Percentiles rank a stretch among this genome's conserved stretches.
Evolutionary conservation across 306 rosid genomes (phyloP).

Genomic region (Rosa chinensis): DNA sequence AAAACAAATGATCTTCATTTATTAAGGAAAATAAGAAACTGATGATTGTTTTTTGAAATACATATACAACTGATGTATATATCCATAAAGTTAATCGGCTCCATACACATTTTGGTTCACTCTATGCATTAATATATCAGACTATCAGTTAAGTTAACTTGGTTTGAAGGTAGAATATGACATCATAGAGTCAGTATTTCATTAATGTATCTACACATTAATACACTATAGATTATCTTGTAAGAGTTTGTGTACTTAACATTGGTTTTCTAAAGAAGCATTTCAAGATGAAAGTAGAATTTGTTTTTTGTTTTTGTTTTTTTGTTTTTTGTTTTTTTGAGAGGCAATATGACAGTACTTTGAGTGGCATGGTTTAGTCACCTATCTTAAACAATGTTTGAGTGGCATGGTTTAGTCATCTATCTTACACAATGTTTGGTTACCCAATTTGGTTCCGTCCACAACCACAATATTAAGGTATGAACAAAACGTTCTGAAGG

Average conservation of each 20-base stretch:
- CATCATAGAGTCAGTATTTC: no score
- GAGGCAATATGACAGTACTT: neutral
- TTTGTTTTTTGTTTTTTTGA: no score
- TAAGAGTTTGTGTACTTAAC: no score
- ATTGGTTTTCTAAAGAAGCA: neutral
- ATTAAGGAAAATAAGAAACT: no score
- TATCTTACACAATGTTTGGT: neutral
- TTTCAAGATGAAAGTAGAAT: neutral
- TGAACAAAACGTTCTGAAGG: constrained; percentile 44
- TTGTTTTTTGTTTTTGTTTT: no score
- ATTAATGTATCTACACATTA: no score
- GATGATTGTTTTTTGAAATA: no score
- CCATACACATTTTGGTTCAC: no score
- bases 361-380: constrained; percentile 17
- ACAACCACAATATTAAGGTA: constrained; percentile 14
- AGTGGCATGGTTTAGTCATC: neutral
- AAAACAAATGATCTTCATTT: no score
- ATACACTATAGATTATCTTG: no score
- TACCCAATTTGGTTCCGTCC: constrained; percentile 12
- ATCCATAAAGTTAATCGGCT: neutral
- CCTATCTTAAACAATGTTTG: constrained; percentile 8
- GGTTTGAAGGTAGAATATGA: no score
- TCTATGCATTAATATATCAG: neutral
- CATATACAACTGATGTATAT: neutral
- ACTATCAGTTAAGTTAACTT: neutral